Evolutionary conservation across 2,329 filamentous ascomycete genomes (phyloP), one percentile per base, ranked within the genome.

Genomic region (Cercospora zeina): DNA sequence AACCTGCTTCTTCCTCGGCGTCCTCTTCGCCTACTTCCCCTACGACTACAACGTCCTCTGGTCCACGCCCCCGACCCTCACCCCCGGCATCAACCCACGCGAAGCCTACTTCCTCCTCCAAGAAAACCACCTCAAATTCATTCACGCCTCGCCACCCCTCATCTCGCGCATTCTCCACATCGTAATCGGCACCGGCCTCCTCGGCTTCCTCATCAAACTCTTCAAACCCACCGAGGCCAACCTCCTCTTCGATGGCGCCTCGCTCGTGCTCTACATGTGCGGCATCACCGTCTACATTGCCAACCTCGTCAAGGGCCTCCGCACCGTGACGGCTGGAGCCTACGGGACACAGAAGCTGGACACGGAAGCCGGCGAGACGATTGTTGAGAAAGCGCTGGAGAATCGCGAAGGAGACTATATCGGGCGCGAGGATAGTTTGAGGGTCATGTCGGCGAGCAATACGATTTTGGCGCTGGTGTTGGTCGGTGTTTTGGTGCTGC

Each of bases 1-100:
- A 64, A 92, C 90, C 68, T 96, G 91, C 78, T 99, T 99, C 85
- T 96, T 97, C 85, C 89, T 99, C 67, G 95, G 95, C 71, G 92
- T 97, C 77, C 88, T 99, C 78, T 99, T 97, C 85, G 92, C 92
- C 71, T 87, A 88, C 66, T 96, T 97, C 78, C 93, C 95, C 65
- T 99, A 97, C 82, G 95, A 96, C 82, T 95, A 91, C 80, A 89
- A 91, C 63, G 87, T 95, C 66, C 88, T 96, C 58, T 96, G 91
- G 84, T 89, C 88, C 56, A 85, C 86, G 31, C 86, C 85, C 45
- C 54, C 68, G 36, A 27, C 59, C 13, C 21, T 60, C 51, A 54
- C 61, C 57, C 60, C 65, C 45, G 39, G 36, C 58, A 14, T 65
- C 16, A 65, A 69, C 56, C 66, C 70, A 14, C 82, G 84, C 63